phyloP scores from a whole-genome alignment of 495 filamentous ascomycete species.

The Talaromyces thailandensis region DNA sequence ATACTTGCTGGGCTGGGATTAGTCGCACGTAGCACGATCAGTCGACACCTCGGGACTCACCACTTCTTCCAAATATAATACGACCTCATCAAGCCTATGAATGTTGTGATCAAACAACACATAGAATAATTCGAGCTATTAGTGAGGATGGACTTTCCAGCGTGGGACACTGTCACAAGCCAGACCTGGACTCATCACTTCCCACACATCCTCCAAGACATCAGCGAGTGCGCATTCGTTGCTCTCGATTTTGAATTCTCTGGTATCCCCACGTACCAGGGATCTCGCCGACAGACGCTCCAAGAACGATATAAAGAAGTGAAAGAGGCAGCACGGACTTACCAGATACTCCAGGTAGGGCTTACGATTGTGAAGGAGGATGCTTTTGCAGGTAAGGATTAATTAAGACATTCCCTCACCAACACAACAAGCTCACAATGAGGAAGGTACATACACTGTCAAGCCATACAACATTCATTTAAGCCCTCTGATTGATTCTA shows the following conservation, averaged over 20 bases:
- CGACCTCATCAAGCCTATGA: no score
- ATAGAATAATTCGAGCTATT: background rate
- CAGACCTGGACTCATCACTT: conserved; percentile 46
- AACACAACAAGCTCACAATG: conserved; percentile 11
- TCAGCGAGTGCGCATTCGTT: conserved; percentile 57
- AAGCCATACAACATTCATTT: conserved; percentile 64
- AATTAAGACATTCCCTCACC: conserved; percentile 3
- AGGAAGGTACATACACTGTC: conserved; percentile 41
- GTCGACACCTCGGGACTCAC: no score
- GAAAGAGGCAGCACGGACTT: conserved; percentile 58
- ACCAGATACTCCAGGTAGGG: conserved; percentile 68
- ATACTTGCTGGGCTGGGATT: no score
- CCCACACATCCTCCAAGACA: conserved; percentile 47
- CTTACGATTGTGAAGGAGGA: conserved; percentile 58
- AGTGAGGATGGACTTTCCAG: background rate
- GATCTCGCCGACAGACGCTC: conserved; percentile 26
- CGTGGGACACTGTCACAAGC: conserved; percentile 25
- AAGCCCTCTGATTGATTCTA: conserved; percentile 42
- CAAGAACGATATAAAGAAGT: conserved; percentile 58
- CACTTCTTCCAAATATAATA: no score
- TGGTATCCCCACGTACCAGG: conserved; percentile 40
- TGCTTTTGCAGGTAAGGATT: conserved; percentile 26
- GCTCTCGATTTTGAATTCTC: conserved; percentile 71
- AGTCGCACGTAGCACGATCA: no score
- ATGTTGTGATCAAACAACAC: no score